Conservation (phyloP, 2,329 filamentous ascomycete genomes). For the Sporothrix protearum region DNA sequence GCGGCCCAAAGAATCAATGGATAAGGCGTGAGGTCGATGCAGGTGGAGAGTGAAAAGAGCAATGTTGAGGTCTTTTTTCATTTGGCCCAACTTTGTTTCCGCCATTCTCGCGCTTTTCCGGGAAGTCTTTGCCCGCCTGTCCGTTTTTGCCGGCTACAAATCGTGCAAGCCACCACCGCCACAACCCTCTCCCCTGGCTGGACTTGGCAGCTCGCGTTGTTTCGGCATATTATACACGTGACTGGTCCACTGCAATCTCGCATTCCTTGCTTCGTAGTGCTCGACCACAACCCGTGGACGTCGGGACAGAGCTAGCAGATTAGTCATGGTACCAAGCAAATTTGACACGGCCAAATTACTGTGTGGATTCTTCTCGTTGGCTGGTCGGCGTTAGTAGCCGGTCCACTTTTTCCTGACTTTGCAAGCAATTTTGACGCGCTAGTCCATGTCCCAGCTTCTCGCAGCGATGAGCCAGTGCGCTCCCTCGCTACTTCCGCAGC, state of each 20-base stretch:
- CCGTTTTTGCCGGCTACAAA: slow-evolving; percentile 28
- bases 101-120: slow-evolving; percentile 30
- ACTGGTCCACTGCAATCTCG: not conserved
- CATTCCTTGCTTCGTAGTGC: no score
- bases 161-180: slow-evolving; percentile 22
- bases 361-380: not conserved
- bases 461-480: not conserved
- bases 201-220: not conserved
- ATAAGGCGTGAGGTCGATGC: slow-evolving; percentile 16
- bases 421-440: not conserved
- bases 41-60: slow-evolving; percentile 21
- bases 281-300: no score
- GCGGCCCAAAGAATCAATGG: slow-evolving; percentile 32
- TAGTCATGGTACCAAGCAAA: not conserved
- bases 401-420: not conserved
- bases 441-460: not conserved
- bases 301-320: not conserved
- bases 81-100: slow-evolving; percentile 25
- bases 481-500: not conserved
- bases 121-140: slow-evolving; percentile 28
- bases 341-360: not conserved
- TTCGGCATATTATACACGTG: not conserved
- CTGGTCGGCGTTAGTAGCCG: not conserved
- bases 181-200: not conserved
- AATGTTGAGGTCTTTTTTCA: slow-evolving; percentile 29